Evolutionary conservation across 306 rosid species (phyloP).

Genomic region (Prunus campanulata): DNA sequence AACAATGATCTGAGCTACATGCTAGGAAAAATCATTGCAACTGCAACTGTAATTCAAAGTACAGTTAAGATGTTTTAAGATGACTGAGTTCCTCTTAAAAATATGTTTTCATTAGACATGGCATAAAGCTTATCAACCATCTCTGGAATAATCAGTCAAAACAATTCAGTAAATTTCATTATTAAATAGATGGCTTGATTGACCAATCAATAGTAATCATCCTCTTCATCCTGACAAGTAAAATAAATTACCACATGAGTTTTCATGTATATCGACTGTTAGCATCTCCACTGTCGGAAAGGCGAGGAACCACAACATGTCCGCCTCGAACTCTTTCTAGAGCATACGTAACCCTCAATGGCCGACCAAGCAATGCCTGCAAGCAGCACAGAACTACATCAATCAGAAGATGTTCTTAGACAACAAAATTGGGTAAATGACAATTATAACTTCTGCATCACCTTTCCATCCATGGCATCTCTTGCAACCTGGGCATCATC

Average conservation of each 20-base stretch:
- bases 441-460: neutral
- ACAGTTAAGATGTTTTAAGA: neutral
- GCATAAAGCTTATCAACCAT: neutral
- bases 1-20: neutral
- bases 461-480: slow-evolving; percentile 97
- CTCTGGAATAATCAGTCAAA: neutral
- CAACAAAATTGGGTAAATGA: neutral
- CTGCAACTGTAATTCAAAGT: neutral
- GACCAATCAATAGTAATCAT: neutral
- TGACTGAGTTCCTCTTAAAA: neutral
- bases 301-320: slow-evolving; percentile 71
- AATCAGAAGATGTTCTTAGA: slow-evolving; percentile 15
- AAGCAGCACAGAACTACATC: slow-evolving; percentile 26
- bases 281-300: slow-evolving; percentile 37
- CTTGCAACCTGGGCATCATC: slow-evolving; percentile 69
- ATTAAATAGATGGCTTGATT: neutral
- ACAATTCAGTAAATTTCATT: neutral
- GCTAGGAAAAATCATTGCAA: neutral
- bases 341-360: slow-evolving; percentile 76
- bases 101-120: neutral
- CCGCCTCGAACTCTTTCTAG: slow-evolving; percentile 72
- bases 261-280: slow-evolving; percentile 19
- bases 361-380: slow-evolving; percentile 85
- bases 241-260: neutral
- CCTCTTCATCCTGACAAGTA: neutral